Percentiles rank a stretch among this genome's conserved stretches.
Conservation (phyloP, 352 stramenopile species). For the Phytopythium montanum region DNA sequence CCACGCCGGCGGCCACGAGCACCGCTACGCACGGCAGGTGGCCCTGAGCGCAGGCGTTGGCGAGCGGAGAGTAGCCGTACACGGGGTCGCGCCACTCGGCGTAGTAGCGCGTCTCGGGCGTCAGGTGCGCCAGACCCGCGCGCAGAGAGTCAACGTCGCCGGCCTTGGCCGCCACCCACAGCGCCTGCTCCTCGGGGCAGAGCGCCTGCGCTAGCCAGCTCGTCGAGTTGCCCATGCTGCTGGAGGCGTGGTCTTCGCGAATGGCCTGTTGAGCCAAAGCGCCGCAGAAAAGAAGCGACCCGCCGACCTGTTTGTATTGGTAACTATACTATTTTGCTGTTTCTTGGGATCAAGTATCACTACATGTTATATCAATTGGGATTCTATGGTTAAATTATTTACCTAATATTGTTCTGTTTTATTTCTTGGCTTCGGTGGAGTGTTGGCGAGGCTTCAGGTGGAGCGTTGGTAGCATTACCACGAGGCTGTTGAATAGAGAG, state of each 20-base stretch:
- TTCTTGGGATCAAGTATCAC: too few species aligned
- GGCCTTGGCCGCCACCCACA: conserved; percentile 76
- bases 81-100: conserved; percentile 68
- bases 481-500: too few species aligned
- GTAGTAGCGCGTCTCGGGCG: conserved; percentile 55
- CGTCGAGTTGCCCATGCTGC: conserved; percentile 64
- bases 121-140: conserved; percentile 43
- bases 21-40: conserved; percentile 57
- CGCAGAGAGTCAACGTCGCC: conserved; percentile 53
- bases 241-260: neutral
- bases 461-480: too few species aligned
- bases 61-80: conserved; percentile 62
- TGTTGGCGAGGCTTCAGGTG: neutral
- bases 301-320: neutral
- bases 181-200: conserved; percentile 65
- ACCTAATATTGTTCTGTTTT: too few species aligned
- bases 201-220: conserved; percentile 73
- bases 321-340: neutral
- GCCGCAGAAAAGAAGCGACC: neutral
- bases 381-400: neutral
- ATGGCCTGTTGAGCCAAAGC: neutral
- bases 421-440: neutral
- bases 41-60: conserved; percentile 53
- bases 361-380: neutral
- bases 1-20: conserved; percentile 48